Evolutionary conservation across 179 eudicot species (phyloP).

Genomic region (Dionaea muscipula): DNA sequence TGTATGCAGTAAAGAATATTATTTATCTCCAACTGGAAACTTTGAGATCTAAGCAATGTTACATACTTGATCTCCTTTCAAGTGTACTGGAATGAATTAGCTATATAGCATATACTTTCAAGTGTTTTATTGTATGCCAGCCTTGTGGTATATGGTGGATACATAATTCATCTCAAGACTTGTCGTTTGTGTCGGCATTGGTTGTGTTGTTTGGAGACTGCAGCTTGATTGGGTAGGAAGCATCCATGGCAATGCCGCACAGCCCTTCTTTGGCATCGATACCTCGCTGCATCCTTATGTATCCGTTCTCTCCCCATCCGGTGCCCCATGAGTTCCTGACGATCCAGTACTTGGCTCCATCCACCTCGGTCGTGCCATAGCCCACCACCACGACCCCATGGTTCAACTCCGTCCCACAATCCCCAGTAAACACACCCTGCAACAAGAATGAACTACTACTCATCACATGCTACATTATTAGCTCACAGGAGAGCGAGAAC

Average conservation of each 20-base stretch:
- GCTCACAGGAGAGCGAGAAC: too few species aligned
- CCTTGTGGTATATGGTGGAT: too few species aligned
- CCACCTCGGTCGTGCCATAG: constrained; percentile 23
- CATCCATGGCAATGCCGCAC: constrained; percentile 46
- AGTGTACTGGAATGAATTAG: too few species aligned
- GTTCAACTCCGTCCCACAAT: constrained; percentile 32
- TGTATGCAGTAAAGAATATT: too few species aligned
- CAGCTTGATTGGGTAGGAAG: constrained; percentile 35
- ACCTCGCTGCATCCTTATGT: constrained; percentile 34
- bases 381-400: constrained; percentile 44
- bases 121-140: too few species aligned
- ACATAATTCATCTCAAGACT: too few species aligned
- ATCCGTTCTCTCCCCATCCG: constrained; percentile 45
- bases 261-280: constrained; percentile 20
- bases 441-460: background rate
- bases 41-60: too few species aligned
- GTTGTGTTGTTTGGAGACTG: background rate
- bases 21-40: too few species aligned
- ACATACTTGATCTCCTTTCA: too few species aligned
- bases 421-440: constrained; percentile 36
- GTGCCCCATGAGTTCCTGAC: constrained; percentile 52
- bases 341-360: constrained; percentile 46
- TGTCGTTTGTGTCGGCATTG: too few species aligned
- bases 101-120: too few species aligned
- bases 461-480: background rate